phyloP scores from a whole-genome alignment of 2,329 filamentous ascomycete genomes.

The Clonostachys solani region DNA sequence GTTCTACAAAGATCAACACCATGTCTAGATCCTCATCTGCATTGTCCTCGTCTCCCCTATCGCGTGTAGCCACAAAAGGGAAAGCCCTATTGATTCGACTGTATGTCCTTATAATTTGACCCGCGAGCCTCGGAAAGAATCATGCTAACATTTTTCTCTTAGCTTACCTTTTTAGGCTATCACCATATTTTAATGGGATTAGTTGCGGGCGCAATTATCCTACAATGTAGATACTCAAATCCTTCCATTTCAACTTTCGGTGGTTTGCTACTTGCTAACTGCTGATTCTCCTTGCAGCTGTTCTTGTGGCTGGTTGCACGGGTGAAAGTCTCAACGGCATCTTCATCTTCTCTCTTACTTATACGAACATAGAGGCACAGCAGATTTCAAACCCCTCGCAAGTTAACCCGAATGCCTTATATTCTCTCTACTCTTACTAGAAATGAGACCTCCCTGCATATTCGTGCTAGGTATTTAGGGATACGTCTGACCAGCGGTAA shows the following conservation, averaged over 20 bases:
- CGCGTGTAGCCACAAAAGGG: too few species aligned
- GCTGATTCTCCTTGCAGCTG: conserved; percentile 47
- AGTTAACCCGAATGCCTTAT: conserved; percentile 80
- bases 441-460: conserved; percentile 68
- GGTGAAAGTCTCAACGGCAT: conserved; percentile 87
- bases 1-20: too few species aligned
- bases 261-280: not conserved
- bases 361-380: conserved; percentile 75
- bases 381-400: conserved; percentile 70
- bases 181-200: conserved; percentile 95
- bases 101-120: too few species aligned
- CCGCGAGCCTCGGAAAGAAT: too few species aligned
- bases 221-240: conserved; percentile 69
- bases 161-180: conserved; percentile 61
- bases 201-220: conserved; percentile 87
- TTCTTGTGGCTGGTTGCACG: conserved; percentile 91
- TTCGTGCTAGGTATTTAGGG: conserved; percentile 94
- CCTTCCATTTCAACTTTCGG: not conserved
- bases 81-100: too few species aligned
- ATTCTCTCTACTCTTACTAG: conserved; percentile 83
- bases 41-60: too few species aligned
- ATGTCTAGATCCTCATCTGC: not conserved
- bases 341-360: conserved; percentile 96
- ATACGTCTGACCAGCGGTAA: conserved; percentile 86
- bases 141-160: not conserved